Percentiles rank a stretch among this genome's conserved stretches.
These are phyloP conservation scores for Pittosporum tobira DNA, from an alignment of 129 eudicot species.

Conservation along the genomic window DNA sequence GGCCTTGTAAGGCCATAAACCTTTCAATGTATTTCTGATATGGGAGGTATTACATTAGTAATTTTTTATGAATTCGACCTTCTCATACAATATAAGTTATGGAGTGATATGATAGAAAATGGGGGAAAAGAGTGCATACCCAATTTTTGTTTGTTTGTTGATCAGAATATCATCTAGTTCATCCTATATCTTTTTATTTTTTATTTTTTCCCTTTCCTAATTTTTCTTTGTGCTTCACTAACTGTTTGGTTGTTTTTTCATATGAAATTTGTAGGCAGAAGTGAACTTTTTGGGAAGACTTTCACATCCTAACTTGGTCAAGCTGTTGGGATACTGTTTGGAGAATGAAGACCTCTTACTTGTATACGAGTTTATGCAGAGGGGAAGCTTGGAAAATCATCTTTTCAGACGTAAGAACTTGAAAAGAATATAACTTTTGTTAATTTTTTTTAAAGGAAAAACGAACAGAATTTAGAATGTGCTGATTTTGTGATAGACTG, in stretches of 20 bases:
- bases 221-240: neutral
- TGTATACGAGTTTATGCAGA: slow-evolving; percentile 76
- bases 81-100: neutral
- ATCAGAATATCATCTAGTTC: neutral
- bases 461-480: neutral
- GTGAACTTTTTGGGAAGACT: slow-evolving; percentile 82
- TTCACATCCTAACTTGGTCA: slow-evolving; percentile 83
- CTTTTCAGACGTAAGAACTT: slow-evolving; percentile 67
- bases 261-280: slow-evolving; percentile 60
- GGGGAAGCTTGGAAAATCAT: slow-evolving; percentile 86
- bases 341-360: slow-evolving; percentile 75
- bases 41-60: neutral
- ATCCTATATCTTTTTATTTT: neutral
- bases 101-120: neutral
- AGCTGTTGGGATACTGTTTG: slow-evolving; percentile 78
- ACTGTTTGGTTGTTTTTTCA: slow-evolving; percentile 1
- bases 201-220: neutral
- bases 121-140: neutral
- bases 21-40: neutral
- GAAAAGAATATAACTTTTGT: neutral
- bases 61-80: neutral
- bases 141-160: neutral
- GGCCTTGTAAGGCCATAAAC: too few relatives aligned
- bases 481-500: neutral
- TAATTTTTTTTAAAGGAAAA: too few relatives aligned